These are phyloP conservation scores for Leccinum fallax DNA, from an alignment of 1,284 basidiomycete species.

Conservation along the genomic window DNA sequence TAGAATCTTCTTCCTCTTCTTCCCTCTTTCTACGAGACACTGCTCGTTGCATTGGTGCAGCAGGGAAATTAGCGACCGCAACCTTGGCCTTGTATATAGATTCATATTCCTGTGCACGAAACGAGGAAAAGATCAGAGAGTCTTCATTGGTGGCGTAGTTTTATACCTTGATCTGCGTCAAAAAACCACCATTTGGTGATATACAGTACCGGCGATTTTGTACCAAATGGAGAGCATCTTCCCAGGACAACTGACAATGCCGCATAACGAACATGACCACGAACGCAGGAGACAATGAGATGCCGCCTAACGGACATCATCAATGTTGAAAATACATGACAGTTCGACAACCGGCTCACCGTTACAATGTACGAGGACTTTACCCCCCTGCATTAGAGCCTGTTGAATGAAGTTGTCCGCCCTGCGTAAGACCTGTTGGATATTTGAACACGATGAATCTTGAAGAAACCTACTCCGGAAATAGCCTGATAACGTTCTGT, in stretches of 20 bases:
- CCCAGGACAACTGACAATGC: slow-evolving; percentile 77
- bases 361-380: slow-evolving; percentile 89
- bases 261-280: slow-evolving; percentile 94
- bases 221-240: slow-evolving; percentile 81
- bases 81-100: slow-evolving; percentile 80
- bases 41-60: slow-evolving; percentile 41
- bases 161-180: slow-evolving; percentile 82
- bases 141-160: background rate
- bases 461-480: slow-evolving; percentile 60
- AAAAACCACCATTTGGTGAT: slow-evolving; percentile 84
- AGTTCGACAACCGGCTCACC: slow-evolving; percentile 48
- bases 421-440: slow-evolving; percentile 39
- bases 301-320: slow-evolving; percentile 63
- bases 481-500: slow-evolving; percentile 85
- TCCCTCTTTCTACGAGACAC: slow-evolving; percentile 66
- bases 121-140: slow-evolving; percentile 7
- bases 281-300: slow-evolving; percentile 84
- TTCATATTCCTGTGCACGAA: slow-evolving; percentile 73
- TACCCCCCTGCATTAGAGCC: slow-evolving; percentile 68
- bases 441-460: background rate
- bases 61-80: slow-evolving; percentile 62
- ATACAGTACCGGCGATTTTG: slow-evolving; percentile 92
- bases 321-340: background rate
- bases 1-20: slow-evolving; percentile 62
- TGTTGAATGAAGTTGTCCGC: slow-evolving; percentile 81